Conservation (phyloP, 176 grass and related monocot species). For the Lolium perenne region DNA sequence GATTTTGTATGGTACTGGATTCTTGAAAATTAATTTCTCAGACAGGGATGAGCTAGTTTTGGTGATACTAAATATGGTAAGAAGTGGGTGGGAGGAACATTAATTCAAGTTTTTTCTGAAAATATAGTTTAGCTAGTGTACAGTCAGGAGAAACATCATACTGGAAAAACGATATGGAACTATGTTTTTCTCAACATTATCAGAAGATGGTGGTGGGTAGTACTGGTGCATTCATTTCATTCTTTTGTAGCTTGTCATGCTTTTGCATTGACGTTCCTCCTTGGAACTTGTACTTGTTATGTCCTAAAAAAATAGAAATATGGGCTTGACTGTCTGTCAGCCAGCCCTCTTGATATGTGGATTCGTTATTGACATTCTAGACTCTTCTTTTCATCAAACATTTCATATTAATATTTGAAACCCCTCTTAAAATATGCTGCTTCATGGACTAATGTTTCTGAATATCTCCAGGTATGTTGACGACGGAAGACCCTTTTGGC, state of each 20-base stretch:
- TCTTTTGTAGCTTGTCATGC: slow-evolving; percentile 29
- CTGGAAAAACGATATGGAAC: neutral
- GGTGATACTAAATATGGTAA: neutral
- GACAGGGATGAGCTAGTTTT: neutral
- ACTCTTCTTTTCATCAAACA: neutral
- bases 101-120: neutral
- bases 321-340: neutral
- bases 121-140: neutral
- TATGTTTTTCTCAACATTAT: neutral
- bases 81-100: neutral
- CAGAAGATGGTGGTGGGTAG: neutral
- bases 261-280: slow-evolving; percentile 12
- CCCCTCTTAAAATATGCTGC: slow-evolving; percentile 8
- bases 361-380: neutral
- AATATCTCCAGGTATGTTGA: slow-evolving; percentile 78
- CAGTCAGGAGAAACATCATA: slow-evolving; percentile 6
- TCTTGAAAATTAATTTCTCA: neutral
- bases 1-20: neutral
- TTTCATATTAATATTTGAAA: slow-evolving; percentile 6
- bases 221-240: neutral
- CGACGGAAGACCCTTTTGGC: slow-evolving; percentile 96
- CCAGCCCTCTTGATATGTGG: neutral
- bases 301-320: slow-evolving; percentile 18
- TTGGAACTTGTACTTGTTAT: slow-evolving; percentile 9
- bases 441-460: slow-evolving; percentile 15